A percentile compares a stretch with the other conserved stretches of the same genome.
phyloP scores from a whole-genome alignment of 495 filamentous ascomycete species.

The Achaetomiella virescens region DNA sequence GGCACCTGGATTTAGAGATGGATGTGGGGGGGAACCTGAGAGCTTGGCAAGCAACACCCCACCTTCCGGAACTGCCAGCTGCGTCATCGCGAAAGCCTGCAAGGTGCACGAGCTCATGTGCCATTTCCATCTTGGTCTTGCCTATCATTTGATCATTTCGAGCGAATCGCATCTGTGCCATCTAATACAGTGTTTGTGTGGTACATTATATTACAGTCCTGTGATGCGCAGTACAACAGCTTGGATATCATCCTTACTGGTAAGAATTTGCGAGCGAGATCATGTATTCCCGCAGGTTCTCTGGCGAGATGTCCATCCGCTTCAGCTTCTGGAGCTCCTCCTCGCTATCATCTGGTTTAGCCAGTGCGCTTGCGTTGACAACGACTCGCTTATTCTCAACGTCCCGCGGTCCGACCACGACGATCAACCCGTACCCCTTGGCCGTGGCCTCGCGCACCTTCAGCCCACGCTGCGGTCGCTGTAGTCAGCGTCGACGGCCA shows the following conservation, averaged over 20 bases:
- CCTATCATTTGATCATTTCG: background rate
- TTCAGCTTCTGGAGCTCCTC: conserved; percentile 8
- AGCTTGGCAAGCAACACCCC: conserved; percentile 3
- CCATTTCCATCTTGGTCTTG: background rate
- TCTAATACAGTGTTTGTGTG: background rate
- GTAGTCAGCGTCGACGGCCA: conserved; percentile 68
- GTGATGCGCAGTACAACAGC: background rate
- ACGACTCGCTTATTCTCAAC: conserved; percentile 28
- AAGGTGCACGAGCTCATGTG: background rate
- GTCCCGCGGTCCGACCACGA: conserved; percentile 62
- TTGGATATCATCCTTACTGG: conserved; percentile 9
- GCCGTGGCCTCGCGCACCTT: conserved; percentile 68
- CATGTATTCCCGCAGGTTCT: conserved; percentile 30
- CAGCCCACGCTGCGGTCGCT: conserved; percentile 54
- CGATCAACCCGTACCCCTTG: conserved; percentile 68
- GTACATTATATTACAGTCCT: background rate
- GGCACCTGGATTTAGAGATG: background rate
- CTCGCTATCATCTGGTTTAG: background rate
- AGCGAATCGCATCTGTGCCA: background rate
- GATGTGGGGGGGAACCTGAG: background rate
- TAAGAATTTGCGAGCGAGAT: conserved; percentile 30
- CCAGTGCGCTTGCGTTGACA: conserved; percentile 28
- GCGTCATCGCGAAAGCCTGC: background rate
- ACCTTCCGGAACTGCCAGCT: background rate
- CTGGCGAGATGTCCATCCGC: conserved; percentile 28